Conservation (phyloP, 2,329 filamentous ascomycete species). For the Colletotrichum tropicale region DNA sequence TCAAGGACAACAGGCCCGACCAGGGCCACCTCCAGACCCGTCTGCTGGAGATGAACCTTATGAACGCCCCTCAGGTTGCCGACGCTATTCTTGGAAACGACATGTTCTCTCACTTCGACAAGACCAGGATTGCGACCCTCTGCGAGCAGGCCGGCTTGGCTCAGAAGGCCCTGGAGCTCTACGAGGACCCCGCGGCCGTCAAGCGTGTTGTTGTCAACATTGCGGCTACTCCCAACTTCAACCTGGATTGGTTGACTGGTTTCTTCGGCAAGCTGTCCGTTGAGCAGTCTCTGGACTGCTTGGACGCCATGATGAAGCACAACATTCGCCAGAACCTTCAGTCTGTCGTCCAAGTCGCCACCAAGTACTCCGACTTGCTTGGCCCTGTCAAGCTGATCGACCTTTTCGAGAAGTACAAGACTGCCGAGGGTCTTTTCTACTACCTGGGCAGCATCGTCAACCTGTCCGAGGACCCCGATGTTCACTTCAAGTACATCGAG, state of each 20-base stretch:
- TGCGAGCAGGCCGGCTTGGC: slow-evolving; percentile 92
- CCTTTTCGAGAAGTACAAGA: slow-evolving; percentile 96
- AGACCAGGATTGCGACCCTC: slow-evolving; percentile 82
- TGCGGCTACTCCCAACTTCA: slow-evolving; percentile 81
- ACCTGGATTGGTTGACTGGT: slow-evolving; percentile 86
- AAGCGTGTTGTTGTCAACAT: slow-evolving; percentile 91
- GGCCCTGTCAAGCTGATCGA: slow-evolving; percentile 88
- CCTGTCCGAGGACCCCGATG: slow-evolving; percentile 90
- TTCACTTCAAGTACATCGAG: slow-evolving; percentile 99
- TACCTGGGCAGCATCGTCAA: slow-evolving; percentile 99
- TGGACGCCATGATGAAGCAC: slow-evolving; percentile 94
- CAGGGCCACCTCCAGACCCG: slow-evolving; percentile 93
- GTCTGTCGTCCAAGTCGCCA: slow-evolving; percentile 92
- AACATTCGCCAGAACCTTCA: slow-evolving; percentile 98
- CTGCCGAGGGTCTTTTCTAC: slow-evolving; percentile 95
- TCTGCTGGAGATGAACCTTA: slow-evolving; percentile 95
- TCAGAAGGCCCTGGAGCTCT: slow-evolving; percentile 90
- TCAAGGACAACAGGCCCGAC: slow-evolving; percentile 94
- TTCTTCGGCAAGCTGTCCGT: slow-evolving; percentile 96
- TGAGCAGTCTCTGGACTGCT: slow-evolving; percentile 90
- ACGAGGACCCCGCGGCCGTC: slow-evolving; percentile 86
- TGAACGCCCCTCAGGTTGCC: slow-evolving; percentile 95
- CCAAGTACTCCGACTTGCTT: slow-evolving; percentile 96
- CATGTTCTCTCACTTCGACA: slow-evolving; percentile 98
- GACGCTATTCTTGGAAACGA: slow-evolving; percentile 98